Conservation (phyloP, 2,329 filamentous ascomycete genomes). For the Pleurostoma richardsiae region DNA sequence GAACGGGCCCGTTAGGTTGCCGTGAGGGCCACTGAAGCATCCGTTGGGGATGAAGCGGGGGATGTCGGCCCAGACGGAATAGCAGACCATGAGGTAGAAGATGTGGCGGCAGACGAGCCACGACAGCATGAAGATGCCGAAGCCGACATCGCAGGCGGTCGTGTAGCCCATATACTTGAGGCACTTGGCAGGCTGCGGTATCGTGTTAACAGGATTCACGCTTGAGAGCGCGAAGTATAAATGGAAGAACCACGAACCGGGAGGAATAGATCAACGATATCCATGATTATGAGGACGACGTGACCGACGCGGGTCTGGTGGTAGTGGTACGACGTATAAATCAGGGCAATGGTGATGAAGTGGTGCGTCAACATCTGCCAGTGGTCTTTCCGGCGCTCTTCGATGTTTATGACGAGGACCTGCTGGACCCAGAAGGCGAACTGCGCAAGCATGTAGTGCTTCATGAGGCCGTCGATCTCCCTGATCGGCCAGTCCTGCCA, state of each 20-base stretch:
- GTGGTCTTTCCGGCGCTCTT: constrained; percentile 90
- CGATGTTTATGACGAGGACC: constrained; percentile 89
- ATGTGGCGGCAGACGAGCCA: constrained; percentile 85
- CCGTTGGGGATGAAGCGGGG: constrained; percentile 58
- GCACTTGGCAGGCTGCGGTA: constrained; percentile 75
- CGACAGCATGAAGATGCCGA: constrained; percentile 77
- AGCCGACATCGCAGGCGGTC: constrained; percentile 72
- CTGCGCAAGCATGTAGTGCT: constrained; percentile 86
- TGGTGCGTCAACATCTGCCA: constrained; percentile 96
- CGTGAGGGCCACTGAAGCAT: constrained; percentile 62
- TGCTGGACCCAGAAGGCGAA: constrained; percentile 93
- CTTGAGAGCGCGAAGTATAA: not conserved
- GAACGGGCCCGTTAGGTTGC: constrained; percentile 50
- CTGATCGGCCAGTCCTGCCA: constrained; percentile 84
- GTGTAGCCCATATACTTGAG: constrained; percentile 83
- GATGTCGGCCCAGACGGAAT: constrained; percentile 70
- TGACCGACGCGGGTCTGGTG: constrained; percentile 84
- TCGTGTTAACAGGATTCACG: constrained; percentile 4
- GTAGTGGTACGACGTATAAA: constrained; percentile 80
- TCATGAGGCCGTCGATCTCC: constrained; percentile 68
- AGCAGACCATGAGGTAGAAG: constrained; percentile 73
- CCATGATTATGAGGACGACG: constrained; percentile 87
- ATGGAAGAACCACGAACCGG: constrained; percentile 53
- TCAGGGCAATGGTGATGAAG: constrained; percentile 77
- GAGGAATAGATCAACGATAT: constrained; percentile 83